Base-by-base conservation (phyloP, 768 basidiomycete genomes). In the Boletus reticuloceps region DNA sequence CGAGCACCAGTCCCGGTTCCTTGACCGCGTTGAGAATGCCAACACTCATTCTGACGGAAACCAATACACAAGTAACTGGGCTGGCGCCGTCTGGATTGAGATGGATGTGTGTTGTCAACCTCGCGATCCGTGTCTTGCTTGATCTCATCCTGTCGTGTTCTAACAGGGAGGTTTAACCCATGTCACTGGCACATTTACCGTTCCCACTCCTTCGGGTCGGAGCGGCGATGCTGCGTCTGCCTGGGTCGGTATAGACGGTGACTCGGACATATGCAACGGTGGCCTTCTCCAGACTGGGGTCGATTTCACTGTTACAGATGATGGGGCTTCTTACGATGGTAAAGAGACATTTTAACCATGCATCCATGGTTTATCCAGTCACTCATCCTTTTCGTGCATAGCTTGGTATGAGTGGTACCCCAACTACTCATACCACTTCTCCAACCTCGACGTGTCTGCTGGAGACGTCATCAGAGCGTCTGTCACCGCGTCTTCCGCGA, bases 371-470 rank as follows among this genome's bases (percentile, higher is more conserved):
- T 31, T 22, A 6, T 53, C 27, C 27, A 29, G 1, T 29, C 27
- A 29, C 48, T 54, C 39, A 58, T 12, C 19, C 17, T 40, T 8
- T 29, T 29, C 27, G n/a, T 13, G 14, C 31, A 48, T 20, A 60
- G 58, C 53, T 17, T 60, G 58, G 58, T 60, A 47, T 29, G 44
- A 60, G 22, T 60, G 52, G 58, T 34, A 16, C 12, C 58, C 58
- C 16, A 43, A 11, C 19, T 1, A 1, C 2, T 13, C 0, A 1
- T 5, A 1, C 22, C 5, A 41, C 25, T 6, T 6, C 27, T 2
- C 27, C 20, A 14, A 13, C 19, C 20, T 60, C 16, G 20, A 2
- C 2, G 42, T 60, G 19, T 43, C 42, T 40, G 13, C 58, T 14
- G 59, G 59, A 44, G 53, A 60, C 16, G 17, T 32, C 31, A 25